phyloP scores from a whole-genome alignment of 2,329 filamentous ascomycete species.

The Talaromyces sp. region DNA sequence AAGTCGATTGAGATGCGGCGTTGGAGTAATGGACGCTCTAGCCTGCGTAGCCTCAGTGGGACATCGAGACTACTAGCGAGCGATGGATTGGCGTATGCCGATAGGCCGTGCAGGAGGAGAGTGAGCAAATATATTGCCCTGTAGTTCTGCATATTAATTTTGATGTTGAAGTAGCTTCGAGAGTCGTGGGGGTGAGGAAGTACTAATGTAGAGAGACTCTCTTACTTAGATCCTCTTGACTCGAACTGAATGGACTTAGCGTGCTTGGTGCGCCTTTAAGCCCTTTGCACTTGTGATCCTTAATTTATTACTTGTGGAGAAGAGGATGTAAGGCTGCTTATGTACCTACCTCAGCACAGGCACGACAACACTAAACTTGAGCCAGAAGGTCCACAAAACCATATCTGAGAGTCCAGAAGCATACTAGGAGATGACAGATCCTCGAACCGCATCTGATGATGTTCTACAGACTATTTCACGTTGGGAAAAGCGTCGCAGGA shows the following conservation, averaged over 20 bases:
- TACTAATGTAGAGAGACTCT: background rate
- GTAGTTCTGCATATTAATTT: slow-evolving; percentile 5
- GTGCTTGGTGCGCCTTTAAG: background rate
- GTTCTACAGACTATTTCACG: background rate
- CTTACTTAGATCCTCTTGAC: background rate
- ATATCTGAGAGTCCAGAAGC: background rate
- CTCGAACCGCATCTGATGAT: background rate
- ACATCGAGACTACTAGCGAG: slow-evolving; percentile 8
- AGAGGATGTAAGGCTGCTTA: background rate
- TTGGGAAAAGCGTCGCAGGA: background rate
- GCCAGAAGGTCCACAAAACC: background rate
- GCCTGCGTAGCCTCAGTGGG: background rate
- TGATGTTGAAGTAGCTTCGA: background rate
- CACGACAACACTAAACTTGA: background rate
- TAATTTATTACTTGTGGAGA: background rate
- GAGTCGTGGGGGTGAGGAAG: background rate
- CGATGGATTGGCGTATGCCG: background rate
- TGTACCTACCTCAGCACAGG: slow-evolving; percentile 2
- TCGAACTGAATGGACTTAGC: background rate
- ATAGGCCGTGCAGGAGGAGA: slow-evolving; percentile 9
- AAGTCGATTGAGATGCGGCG: background rate
- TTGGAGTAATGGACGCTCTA: background rate
- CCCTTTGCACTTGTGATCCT: background rate
- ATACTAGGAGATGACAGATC: background rate
- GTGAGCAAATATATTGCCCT: background rate